These are phyloP conservation scores for Rhizopogon rudus DNA, from an alignment of 768 basidiomycete genomes.

Conservation along the genomic window DNA sequence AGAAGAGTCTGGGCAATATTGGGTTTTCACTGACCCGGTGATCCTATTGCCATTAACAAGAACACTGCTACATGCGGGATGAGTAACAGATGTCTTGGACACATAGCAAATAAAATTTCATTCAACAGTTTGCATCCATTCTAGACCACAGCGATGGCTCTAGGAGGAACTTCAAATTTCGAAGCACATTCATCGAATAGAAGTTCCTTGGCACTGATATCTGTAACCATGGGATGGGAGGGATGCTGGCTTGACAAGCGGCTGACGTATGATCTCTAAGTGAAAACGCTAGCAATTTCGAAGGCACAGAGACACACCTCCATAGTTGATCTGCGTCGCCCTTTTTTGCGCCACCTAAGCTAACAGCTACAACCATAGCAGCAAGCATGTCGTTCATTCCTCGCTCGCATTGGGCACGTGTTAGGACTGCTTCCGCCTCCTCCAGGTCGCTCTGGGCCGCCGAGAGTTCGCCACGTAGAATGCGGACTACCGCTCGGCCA, in stretches of 20 bases:
- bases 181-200: conserved; percentile 59
- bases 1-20: background rate
- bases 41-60: background rate
- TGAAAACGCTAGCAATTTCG: conserved; percentile 4
- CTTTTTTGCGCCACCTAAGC: conserved; percentile 52
- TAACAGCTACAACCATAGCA: conserved; percentile 58
- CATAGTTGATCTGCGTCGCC: conserved; percentile 63
- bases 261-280: conserved; percentile 20
- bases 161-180: conserved; percentile 58
- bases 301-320: conserved; percentile 44
- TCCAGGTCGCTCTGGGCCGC: conserved; percentile 81
- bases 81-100: background rate
- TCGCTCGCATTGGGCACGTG: conserved; percentile 35
- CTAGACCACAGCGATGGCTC: conserved; percentile 26
- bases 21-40: background rate
- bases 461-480: conserved; percentile 68
- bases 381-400: conserved; percentile 63
- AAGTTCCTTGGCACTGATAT: conserved; percentile 54
- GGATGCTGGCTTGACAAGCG: conserved; percentile 49
- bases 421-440: conserved; percentile 47
- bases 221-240: conserved; percentile 62
- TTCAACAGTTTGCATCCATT: background rate
- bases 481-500: conserved; percentile 73
- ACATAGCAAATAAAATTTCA: background rate
- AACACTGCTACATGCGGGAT: background rate